phyloP scores from a whole-genome alignment of 1,284 basidiomycete genomes.

The Bondarzewia mesenterica region DNA sequence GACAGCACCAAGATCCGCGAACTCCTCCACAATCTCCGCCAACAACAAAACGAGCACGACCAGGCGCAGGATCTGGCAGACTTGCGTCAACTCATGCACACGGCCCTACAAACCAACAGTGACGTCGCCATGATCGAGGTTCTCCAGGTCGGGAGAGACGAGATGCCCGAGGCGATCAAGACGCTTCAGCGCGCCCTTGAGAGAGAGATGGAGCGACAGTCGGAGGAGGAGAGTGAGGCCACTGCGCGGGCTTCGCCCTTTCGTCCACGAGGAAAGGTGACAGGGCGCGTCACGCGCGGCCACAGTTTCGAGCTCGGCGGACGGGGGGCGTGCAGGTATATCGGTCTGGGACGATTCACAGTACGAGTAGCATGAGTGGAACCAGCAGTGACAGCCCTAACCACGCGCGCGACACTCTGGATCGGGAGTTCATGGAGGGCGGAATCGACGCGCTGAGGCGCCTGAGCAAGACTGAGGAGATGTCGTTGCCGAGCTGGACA shows the following conservation, averaged over 20 bases:
- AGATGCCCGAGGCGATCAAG: slow-evolving; percentile 76
- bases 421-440: slow-evolving; percentile 38
- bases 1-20: slow-evolving; percentile 16
- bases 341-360: background rate
- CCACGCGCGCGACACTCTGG: slow-evolving; percentile 23
- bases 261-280: background rate
- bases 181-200: slow-evolving; percentile 66
- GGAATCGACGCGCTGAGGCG: slow-evolving; percentile 43
- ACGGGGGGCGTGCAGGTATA: slow-evolving; percentile 2
- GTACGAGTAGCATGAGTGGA: slow-evolving; percentile 8
- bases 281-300: background rate
- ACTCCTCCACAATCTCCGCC: slow-evolving; percentile 28
- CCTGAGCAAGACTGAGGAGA: slow-evolving; percentile 25
- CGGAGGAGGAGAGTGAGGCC: slow-evolving; percentile 6
- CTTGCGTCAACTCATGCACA: slow-evolving; percentile 48
- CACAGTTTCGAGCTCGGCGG: background rate
- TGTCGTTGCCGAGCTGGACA: slow-evolving; percentile 59
- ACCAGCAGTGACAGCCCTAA: slow-evolving; percentile 7
- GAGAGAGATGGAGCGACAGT: slow-evolving; percentile 32
- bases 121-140: slow-evolving; percentile 60
- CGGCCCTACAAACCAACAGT: slow-evolving; percentile 45
- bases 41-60: slow-evolving; percentile 48
- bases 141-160: slow-evolving; percentile 54
- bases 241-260: background rate
- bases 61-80: slow-evolving; percentile 45